Evolutionary conservation across 352 stramenopile species (phyloP).

Genomic region (Globisporangium spinosum): DNA sequence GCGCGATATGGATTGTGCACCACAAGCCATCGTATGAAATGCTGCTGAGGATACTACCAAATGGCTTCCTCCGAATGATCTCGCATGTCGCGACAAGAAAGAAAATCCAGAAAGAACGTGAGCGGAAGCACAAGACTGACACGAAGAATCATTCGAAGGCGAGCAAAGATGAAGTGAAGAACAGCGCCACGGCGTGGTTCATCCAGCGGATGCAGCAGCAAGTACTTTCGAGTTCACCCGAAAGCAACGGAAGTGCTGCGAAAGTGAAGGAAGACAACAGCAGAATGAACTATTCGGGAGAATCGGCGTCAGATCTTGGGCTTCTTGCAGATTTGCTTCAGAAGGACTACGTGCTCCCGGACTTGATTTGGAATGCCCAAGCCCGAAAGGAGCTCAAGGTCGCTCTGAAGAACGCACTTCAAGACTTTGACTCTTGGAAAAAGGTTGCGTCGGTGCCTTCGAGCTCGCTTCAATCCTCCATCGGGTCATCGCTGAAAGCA

Average conservation of each 20-base stretch:
- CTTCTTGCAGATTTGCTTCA: slow-evolving; percentile 61
- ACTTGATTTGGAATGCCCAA: slow-evolving; percentile 75
- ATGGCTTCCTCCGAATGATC: slow-evolving; percentile 78
- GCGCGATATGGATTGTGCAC: slow-evolving; percentile 72
- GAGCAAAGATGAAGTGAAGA: slow-evolving; percentile 22
- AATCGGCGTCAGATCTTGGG: slow-evolving; percentile 64
- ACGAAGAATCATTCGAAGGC: slow-evolving; percentile 23
- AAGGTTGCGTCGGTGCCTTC: slow-evolving; percentile 15
- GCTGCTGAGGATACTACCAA: slow-evolving; percentile 54
- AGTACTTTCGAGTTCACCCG: slow-evolving; percentile 39
- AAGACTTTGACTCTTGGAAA: slow-evolving; percentile 54
- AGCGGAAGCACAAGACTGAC: slow-evolving; percentile 28
- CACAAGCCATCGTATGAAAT: slow-evolving; percentile 74
- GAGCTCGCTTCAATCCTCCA: slow-evolving; percentile 17
- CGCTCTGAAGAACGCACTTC: slow-evolving; percentile 40
- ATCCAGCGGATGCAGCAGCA: slow-evolving; percentile 68
- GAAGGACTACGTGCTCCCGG: slow-evolving; percentile 71
- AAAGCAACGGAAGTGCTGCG: slow-evolving; percentile 18
- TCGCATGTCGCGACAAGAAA: slow-evolving; percentile 55
- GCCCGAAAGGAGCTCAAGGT: slow-evolving; percentile 52
- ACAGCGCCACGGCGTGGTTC: slow-evolving; percentile 42
- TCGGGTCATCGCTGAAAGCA: slow-evolving; percentile 24
- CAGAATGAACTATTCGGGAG: slow-evolving; percentile 67
- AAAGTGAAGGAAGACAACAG: slow-evolving; percentile 46
- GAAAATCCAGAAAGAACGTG: slow-evolving; percentile 53